Base-by-base conservation (phyloP, 2,329 filamentous ascomycete genomes). In the Apiospora sp. region DNA sequence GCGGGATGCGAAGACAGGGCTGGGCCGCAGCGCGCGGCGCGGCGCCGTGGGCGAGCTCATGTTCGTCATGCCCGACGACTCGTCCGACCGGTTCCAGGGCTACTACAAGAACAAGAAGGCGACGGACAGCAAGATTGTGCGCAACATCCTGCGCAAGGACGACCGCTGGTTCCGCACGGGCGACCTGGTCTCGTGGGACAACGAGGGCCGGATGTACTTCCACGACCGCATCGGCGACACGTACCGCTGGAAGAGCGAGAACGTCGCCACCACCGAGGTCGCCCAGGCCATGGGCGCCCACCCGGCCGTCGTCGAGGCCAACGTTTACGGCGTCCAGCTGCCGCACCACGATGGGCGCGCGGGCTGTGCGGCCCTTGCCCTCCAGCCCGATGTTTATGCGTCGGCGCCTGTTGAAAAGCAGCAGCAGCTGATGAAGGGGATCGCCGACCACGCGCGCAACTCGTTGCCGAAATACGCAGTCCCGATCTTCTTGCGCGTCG, bases 121-220 rank as follows among this genome's bases (percentile, higher is more conserved):
- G 0, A 94, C 92, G 0, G 84, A 90, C 51, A 87, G 89, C 75
- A 97, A 97, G 83, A 88, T 97, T 67, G 81, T 96, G 74, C 89
- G 92, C 5, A 85, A 92, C 76, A 93, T 96, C 2, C 89, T 96
- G 75, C 84, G 83, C 73, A 92, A 92, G 78, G 94, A 93, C 19
- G 95, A 98, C 78, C 92, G 90, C 0, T 97, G 91, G 86, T 97
- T 95, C 86, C 90, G 94, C 34, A 92, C 93, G 0, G 95, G 95
- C n/a, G 95, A 98, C 78, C 87, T 96, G 24, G 84, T 96, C 44
- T 87, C 91, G n/a, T 89, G 88, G 83, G 92, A 95, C 75, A 73
- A 74, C 0, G 91, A 96, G 72, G 94, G 94, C 6, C 86, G 91
- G 3, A 89, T 91, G 80, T 96, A 88, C 84, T 98, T 98, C 83